Conservation (phyloP, 306 rosid genomes). For the Pyrus betulifolia region DNA sequence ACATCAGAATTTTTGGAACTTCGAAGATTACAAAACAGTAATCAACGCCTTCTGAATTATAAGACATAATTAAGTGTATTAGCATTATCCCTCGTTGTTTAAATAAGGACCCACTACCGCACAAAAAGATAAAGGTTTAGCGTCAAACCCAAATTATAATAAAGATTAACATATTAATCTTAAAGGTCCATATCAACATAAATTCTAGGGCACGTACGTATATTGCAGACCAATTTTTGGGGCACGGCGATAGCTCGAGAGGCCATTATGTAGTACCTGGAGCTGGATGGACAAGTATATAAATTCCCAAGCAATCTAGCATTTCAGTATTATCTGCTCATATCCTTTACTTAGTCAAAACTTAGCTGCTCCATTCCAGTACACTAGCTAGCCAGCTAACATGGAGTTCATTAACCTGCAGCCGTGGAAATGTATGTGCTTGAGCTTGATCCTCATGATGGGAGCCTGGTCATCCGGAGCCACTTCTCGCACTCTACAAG, state of each 20-base stretch:
- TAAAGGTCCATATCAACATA: background rate
- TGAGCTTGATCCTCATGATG: background rate
- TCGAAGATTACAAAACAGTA: too few species aligned
- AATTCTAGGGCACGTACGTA: background rate
- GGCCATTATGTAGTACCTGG: too few species aligned
- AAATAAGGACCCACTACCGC: too few species aligned
- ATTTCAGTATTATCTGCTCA: background rate
- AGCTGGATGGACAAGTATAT: background rate
- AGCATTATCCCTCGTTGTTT: too few species aligned
- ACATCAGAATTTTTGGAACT: too few species aligned
- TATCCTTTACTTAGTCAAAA: background rate
- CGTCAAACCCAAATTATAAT: background rate
- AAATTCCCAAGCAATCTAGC: background rate
- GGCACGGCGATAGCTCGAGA: too few species aligned
- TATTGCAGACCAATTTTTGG: too few species aligned
- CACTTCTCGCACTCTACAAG: slow-evolving; percentile 10
- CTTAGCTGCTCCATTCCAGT: background rate
- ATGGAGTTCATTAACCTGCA: background rate
- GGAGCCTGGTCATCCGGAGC: slow-evolving; percentile 16
- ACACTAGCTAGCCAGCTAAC: too few species aligned
- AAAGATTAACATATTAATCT: background rate
- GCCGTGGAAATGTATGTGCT: background rate
- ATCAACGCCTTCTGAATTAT: too few species aligned
- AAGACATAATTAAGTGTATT: too few species aligned
- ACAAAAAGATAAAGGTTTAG: too few species aligned